Base-by-base conservation (phyloP, 495 filamentous ascomycete species). In the Penicillium samsonianum region DNA sequence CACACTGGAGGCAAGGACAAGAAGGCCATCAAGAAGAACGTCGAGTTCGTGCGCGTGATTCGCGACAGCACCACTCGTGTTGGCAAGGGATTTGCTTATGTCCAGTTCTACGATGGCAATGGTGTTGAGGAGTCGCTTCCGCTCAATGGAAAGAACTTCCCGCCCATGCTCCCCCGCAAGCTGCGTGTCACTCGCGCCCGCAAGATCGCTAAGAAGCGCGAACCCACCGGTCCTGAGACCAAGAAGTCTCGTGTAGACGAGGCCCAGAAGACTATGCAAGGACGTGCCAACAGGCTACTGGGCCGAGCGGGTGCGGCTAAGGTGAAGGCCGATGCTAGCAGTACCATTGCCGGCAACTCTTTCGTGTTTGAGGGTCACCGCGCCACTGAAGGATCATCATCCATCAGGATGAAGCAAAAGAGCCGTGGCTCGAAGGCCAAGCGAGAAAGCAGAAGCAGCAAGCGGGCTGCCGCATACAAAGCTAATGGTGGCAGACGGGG, bases 1-100 rank as follows among this genome's bases (percentile, higher is more conserved):
- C 60, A 76, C 63, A 79, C 73, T 1, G 66, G 64, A 11, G 75
- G 78, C 55, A 84, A 72, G 42, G 67, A 73, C 48, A 69, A 77
- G 61, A 63, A 67, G 42, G 48, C 72, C 3, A 58, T 50, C 50
- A 88, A 83, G 55, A 92, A 95, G 52, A 88, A 81, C 47, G 86
- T 99, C 12, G 93, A 99, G 75, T 93, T 87, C 64, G 95, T 98
- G 33, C 87, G 95, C 11, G 89, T 99, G n/a, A 82, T 96, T 30
- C 84, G 95, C 54, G 95, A 99, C 63, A 76, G 87, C 43, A 86
- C 85, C 47, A 98, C 95, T 20, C 84, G 95, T 33, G 90, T 99
- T 45, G 92, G 94, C 45, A 98, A 99, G 71, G 95, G 95, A 14
- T 91, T 99, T 70, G 95, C 95, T 20, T 99, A 99, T 64, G 92